Evolutionary conservation across 768 basidiomycete species (phyloP).

Genomic region (Russula olivacea): DNA sequence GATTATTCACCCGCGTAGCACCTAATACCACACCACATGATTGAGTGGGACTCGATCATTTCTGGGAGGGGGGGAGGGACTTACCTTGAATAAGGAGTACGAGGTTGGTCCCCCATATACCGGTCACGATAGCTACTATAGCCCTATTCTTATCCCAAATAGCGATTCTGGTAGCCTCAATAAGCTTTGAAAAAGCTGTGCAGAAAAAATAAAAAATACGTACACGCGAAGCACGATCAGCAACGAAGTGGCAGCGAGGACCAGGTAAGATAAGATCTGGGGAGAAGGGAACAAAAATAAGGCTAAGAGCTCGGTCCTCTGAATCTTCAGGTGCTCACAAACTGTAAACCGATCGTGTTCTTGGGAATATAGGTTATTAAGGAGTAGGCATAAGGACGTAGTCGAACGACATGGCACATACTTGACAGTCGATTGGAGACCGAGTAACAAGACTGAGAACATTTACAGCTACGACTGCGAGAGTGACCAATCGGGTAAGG

Average conservation of each 20-base stretch:
- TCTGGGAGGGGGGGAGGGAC: background rate
- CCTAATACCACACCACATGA: background rate
- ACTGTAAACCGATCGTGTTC: background rate
- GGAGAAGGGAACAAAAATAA: background rate
- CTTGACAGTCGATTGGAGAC: constrained; percentile 8
- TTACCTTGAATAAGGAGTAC: background rate
- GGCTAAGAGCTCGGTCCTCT: background rate
- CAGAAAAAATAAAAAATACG: too few species aligned
- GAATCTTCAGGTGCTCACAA: background rate
- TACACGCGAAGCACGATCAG: too few species aligned
- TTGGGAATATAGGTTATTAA: background rate
- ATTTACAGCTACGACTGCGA: background rate
- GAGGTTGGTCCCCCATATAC: background rate
- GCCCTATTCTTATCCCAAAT: too few species aligned
- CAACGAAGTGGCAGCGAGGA: too few species aligned
- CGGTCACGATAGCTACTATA: background rate
- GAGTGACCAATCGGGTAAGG: constrained; percentile 1
- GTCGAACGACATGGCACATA: background rate
- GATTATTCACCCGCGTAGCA: too few species aligned
- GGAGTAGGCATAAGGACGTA: too few species aligned
- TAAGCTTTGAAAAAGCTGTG: too few species aligned
- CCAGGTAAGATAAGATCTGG: background rate
- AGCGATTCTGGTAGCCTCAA: too few species aligned
- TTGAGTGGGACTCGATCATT: too few species aligned
- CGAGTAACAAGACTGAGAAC: background rate